Evolutionary conservation across 768 basidiomycete species (phyloP), one percentile per base, ranked within the genome.

Genomic region (Thelephora ganbajun): DNA sequence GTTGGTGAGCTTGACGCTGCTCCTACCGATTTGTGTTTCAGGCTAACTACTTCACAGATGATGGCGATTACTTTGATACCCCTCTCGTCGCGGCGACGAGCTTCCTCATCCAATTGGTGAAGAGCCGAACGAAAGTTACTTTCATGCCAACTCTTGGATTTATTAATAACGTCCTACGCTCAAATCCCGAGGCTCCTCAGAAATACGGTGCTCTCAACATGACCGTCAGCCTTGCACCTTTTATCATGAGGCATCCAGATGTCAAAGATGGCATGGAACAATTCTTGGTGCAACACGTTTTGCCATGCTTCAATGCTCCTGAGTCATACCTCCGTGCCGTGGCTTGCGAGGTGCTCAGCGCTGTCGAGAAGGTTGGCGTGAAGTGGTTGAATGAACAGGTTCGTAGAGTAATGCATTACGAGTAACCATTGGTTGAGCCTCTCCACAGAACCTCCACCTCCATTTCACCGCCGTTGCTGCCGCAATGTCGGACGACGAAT

Each of bases 151-250:
- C 89, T 51, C 74, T 94, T 16, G 71, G 68, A 2, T 82, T 89
- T 58, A 77, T 93, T 53, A 83, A 90, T 59, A 68, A 66, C 4
- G 71, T 90, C n/a, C 67, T 91, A 30, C 67, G 72, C 45, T 76
- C 77, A 74, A 66, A 67, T 42, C 69, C 79, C 2, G 50, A 74
- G 1, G 61, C 84, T 4, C 64, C 74, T 19, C 80, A 92, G 53
- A 76, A 79, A 42, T 93, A 84, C 56, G 91, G 89, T 42, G 91
- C 85, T 2, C 69, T 94, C 34, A 86, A 85, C 56, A 87, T 92
- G 74, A 79, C 79, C 11, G 73, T 80, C 23, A 78, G 79, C 0
- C 71, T 93, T 3, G 80, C 79, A 0, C 76, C 77, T 0, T 80
- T 83, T 66, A 83, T 91, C 55, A 83, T 90, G 78, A 77, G 77